Evolutionary conservation across 345 rosid genomes (phyloP), one percentile per base, ranked within the genome.

Genomic region (Abelmoschus esculentus): DNA sequence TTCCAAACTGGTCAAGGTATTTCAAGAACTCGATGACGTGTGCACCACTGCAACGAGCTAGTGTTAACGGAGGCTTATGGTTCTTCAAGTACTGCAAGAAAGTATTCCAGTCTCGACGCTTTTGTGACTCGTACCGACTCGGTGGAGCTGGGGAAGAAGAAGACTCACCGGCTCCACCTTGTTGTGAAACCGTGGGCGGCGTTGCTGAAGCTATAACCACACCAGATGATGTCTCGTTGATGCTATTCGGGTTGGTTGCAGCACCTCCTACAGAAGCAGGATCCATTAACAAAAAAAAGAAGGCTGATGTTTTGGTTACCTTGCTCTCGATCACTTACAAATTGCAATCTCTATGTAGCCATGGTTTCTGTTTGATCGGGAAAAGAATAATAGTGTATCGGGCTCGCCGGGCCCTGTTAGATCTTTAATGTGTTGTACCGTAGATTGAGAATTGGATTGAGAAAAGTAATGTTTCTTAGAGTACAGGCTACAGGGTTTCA

Each of bases 91-190:
- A 87, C 67, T 87, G 92, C 77, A 87, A 71, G 81, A 87, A 87
- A 29, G 92, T 84, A 82, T 84, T 84, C 92, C 90, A 87, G 84
- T 87, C 92, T 1, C 92, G 73, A 22, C 90, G 78, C 34, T 87
- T 87, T 42, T 87, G 90, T 6, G 92, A 87, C 79, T 86, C 92
- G 77, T 87, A 87, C 6, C 92, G 74, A 76, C 92, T 87, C 4
- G 77, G 88, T 22, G 78, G 88, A 61, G 75, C 75, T 59, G 78
- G 73, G 14, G 76, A 67, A 14, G 76, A 69, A 17, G 81, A 64
- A 18, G 72, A 69, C 53, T 69, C 72, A 13, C 31, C 71, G 7
- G 36, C 36, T 58, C 55, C 55, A 15, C 61, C 36, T 26, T 40
- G 73, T 44, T 57, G 73, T n/a, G 53, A 5, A 57, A 15, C 52